Percentiles rank a stretch among this genome's conserved stretches.
These are phyloP conservation scores for Collybia nuda DNA, from an alignment of 768 basidiomycete species.

Conservation along the genomic window DNA sequence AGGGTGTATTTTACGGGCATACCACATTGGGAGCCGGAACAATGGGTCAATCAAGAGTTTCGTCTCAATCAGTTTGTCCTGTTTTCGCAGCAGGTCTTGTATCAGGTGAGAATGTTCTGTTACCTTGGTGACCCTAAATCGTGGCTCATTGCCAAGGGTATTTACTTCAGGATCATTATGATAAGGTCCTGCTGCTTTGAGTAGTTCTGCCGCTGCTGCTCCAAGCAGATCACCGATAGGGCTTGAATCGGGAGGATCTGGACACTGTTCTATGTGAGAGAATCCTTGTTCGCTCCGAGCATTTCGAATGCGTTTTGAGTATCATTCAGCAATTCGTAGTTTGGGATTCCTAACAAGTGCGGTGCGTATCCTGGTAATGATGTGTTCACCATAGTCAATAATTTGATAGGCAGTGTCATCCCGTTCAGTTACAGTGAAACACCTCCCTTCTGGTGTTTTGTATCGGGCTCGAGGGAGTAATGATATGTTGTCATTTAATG, in stretches of 20 bases:
- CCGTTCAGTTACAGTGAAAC: not conserved
- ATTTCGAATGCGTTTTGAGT: not conserved
- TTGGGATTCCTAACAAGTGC: not conserved
- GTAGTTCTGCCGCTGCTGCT: not conserved
- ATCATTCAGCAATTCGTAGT: conserved; percentile 1
- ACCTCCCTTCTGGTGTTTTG: not conserved
- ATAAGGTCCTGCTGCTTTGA: not conserved
- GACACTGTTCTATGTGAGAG: too few relatives aligned
- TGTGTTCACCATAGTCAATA: conserved; percentile 6
- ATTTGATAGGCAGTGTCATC: conserved; percentile 4
- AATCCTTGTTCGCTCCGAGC: not conserved
- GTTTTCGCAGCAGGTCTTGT: not conserved
- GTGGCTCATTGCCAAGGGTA: not conserved
- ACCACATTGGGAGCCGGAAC: not conserved
- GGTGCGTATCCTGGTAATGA: not conserved
- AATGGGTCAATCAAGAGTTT: not conserved
- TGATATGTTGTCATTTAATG: not conserved
- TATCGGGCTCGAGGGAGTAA: not conserved
- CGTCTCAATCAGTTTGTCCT: not conserved
- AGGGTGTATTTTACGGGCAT: not conserved
- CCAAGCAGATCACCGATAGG: not conserved
- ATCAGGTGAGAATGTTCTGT: not conserved
- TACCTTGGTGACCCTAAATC: not conserved
- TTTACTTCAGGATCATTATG: not conserved
- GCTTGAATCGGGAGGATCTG: too few relatives aligned